These are phyloP conservation scores for Blastobotrys arbuscula DNA, from an alignment of 1,139 yeast species.

Conservation along the genomic window DNA sequence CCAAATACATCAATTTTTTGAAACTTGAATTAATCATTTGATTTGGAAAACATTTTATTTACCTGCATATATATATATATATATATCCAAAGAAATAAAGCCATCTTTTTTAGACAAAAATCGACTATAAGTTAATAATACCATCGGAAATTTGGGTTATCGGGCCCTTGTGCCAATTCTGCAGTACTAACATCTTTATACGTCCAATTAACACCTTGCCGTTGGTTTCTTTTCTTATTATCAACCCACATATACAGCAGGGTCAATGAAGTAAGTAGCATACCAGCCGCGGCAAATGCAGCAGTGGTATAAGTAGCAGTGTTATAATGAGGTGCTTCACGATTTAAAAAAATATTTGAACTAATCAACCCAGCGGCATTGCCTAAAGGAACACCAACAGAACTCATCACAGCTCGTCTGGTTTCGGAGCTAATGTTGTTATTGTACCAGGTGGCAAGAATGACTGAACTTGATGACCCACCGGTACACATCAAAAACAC, in stretches of 20 bases:
- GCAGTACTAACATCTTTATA: conserved; percentile 43
- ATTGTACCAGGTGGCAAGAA: conserved; percentile 48
- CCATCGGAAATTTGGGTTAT: conserved; percentile 46
- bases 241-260: conserved; percentile 33
- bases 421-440: conserved; percentile 46
- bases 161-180: conserved; percentile 42
- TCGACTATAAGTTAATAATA: too few species aligned
- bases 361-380: conserved; percentile 56
- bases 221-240: conserved; percentile 39
- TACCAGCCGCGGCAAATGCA: conserved; percentile 41
- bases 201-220: conserved; percentile 41
- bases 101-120: too few species aligned
- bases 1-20: too few species aligned
- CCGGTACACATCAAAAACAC: conserved; percentile 52
- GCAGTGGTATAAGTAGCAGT: conserved; percentile 48
- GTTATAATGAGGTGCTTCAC: conserved; percentile 49
- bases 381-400: conserved; percentile 49
- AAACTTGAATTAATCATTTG: too few species aligned
- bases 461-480: conserved; percentile 43
- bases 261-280: conserved; percentile 34
- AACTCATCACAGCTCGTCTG: conserved; percentile 45
- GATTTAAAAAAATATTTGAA: conserved; percentile 47
- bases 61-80: too few species aligned
- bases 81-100: too few species aligned
- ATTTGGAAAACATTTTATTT: too few species aligned